Conservation (phyloP, 1,139 yeast species). For the Yamadazyma songkhlaensis region DNA sequence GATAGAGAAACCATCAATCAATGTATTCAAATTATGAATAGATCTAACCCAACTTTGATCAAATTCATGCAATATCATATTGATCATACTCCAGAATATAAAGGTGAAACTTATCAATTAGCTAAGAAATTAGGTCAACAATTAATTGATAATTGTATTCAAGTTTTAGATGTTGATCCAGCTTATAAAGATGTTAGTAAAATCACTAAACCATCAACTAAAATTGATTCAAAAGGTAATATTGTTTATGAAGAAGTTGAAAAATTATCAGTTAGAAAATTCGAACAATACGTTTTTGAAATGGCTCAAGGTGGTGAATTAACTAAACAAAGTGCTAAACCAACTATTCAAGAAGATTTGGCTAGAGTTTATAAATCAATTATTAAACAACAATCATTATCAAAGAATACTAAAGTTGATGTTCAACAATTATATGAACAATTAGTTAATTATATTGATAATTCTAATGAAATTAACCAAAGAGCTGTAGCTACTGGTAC, state of each 20-base stretch:
- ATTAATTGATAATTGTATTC: slow-evolving; percentile 92
- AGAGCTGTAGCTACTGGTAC: slow-evolving; percentile 37
- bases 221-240: slow-evolving; percentile 84
- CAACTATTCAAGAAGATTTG: slow-evolving; percentile 81
- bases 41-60: slow-evolving; percentile 89
- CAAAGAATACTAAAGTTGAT: slow-evolving; percentile 65
- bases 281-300: slow-evolving; percentile 92
- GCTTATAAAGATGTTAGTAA: slow-evolving; percentile 92
- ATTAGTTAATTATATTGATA: slow-evolving; percentile 68
- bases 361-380: slow-evolving; percentile 81
- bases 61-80: slow-evolving; percentile 97
- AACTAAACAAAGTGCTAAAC: slow-evolving; percentile 59
- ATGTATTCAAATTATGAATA: slow-evolving; percentile 96
- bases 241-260: slow-evolving; percentile 79
- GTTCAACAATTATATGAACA: slow-evolving; percentile 79
- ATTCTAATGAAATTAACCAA: slow-evolving; percentile 62
- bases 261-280: slow-evolving; percentile 88
- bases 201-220: slow-evolving; percentile 94
- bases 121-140: slow-evolving; percentile 90
- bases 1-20: slow-evolving; percentile 96
- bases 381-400: slow-evolving; percentile 62
- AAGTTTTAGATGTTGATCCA: slow-evolving; percentile 76
- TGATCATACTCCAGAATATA: slow-evolving; percentile 84
- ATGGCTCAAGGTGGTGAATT: slow-evolving; percentile 95
- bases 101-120: slow-evolving; percentile 85